Conservation (phyloP, 164 flowering plant species). For the Taxillus chinensis region DNA sequence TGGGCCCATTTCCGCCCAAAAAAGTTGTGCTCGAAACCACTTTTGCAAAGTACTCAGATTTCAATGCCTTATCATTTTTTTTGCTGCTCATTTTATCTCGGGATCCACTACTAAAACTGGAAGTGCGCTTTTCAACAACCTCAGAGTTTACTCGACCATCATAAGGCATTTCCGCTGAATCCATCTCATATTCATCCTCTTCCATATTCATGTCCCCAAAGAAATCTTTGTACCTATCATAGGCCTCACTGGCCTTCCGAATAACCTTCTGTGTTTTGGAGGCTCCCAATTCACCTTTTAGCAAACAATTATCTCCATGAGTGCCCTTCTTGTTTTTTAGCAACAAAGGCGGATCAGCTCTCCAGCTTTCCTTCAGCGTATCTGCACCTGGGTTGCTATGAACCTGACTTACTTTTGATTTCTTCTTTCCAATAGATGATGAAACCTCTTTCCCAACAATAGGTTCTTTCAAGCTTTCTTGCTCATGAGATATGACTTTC, state of each 20-base stretch:
- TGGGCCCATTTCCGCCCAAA: too few species aligned
- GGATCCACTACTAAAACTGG: slow-evolving; percentile 12
- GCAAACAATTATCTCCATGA: slow-evolving; percentile 5
- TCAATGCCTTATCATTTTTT: slow-evolving; percentile 21
- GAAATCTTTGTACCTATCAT: slow-evolving; percentile 36
- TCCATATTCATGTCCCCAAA: slow-evolving; percentile 45
- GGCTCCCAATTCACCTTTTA: slow-evolving; percentile 18
- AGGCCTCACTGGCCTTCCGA: slow-evolving; percentile 13
- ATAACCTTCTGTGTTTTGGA: slow-evolving; percentile 24
- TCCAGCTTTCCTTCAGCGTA: slow-evolving; percentile 11
- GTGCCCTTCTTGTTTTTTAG: slow-evolving; percentile 16
- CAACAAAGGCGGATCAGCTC: slow-evolving; percentile 13
- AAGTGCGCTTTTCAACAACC: slow-evolving; percentile 18
- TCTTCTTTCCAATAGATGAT: slow-evolving; percentile 22
- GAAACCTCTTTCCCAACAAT: slow-evolving; percentile 8
- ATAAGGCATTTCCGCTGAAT: slow-evolving; percentile 15
- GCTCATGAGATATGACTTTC: slow-evolving; percentile 12
- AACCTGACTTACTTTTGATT: slow-evolving; percentile 23
- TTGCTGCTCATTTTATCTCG: slow-evolving; percentile 27
- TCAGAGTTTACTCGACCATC: slow-evolving; percentile 26
- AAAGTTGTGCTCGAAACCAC: neutral
- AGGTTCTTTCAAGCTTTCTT: slow-evolving; percentile 8
- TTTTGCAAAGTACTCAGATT: slow-evolving; percentile 18
- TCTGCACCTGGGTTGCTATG: slow-evolving; percentile 12
- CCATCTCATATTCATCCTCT: slow-evolving; percentile 25